phyloP scores from a whole-genome alignment of 352 stramenopile genomes.

The Elongisporangium anandrum region DNA sequence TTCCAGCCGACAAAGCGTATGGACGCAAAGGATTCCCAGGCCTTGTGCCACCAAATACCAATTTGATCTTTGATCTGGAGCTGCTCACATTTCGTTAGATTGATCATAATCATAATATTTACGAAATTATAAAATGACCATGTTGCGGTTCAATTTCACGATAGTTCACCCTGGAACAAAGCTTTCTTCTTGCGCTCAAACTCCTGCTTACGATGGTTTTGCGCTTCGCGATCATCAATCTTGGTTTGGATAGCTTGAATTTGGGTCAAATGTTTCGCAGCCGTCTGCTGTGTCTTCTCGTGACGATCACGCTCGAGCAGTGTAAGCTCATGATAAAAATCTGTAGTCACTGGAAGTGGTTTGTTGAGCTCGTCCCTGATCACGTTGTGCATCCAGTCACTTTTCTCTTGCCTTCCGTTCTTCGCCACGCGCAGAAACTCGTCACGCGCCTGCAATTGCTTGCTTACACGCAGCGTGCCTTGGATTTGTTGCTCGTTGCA shows the following conservation, averaged over 20 bases:
- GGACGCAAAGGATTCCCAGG: constrained; percentile 79
- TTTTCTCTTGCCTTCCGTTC: constrained; percentile 27
- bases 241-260: constrained; percentile 50
- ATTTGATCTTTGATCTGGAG: constrained; percentile 92
- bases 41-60: constrained; percentile 89
- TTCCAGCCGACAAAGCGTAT: constrained; percentile 85
- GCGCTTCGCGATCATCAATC: constrained; percentile 37
- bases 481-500: constrained; percentile 74
- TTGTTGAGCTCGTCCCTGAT: constrained; percentile 52
- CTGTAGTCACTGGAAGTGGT: constrained; percentile 42
- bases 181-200: constrained; percentile 69
- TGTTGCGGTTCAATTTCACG: background rate
- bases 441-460: constrained; percentile 61
- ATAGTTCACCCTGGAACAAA: constrained; percentile 19
- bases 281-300: constrained; percentile 12
- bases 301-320: constrained; percentile 9
- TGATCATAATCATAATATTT: background rate
- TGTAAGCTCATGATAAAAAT: constrained; percentile 24
- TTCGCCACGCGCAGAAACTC: constrained; percentile 50
- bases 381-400: constrained; percentile 46
- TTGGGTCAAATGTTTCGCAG: constrained; percentile 36
- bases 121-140: background rate
- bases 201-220: constrained; percentile 39
- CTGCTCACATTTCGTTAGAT: constrained; percentile 76
- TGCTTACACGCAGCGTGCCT: constrained; percentile 43